Conservation (phyloP, 2,329 filamentous ascomycete species). For the Phaeosphaeriaceae sp. region DNA sequence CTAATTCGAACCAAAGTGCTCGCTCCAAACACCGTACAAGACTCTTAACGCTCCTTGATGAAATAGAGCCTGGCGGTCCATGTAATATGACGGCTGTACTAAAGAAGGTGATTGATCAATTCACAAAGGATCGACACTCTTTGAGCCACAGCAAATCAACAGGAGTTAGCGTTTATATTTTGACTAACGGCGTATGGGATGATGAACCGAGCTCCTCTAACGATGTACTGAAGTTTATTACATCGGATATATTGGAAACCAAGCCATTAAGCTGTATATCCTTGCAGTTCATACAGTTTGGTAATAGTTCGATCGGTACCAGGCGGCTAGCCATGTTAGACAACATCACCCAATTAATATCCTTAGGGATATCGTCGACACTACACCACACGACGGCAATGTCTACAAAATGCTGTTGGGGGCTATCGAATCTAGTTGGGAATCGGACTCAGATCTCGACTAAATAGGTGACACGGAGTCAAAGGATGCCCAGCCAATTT, state of each 20-base stretch:
- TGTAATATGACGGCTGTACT: constrained; percentile 7
- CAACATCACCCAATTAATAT: constrained; percentile 1
- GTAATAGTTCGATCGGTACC: constrained; percentile 12
- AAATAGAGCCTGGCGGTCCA: background rate
- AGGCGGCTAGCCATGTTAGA: constrained; percentile 20
- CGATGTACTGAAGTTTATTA: constrained; percentile 8
- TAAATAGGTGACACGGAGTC: no score
- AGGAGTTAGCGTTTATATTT: constrained; percentile 12
- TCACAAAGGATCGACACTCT: no score
- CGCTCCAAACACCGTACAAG: constrained; percentile 3
- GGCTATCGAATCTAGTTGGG: constrained; percentile 13
- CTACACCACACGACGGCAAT: constrained; percentile 13
- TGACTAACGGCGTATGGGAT: constrained; percentile 29
- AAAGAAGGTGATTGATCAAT: background rate
- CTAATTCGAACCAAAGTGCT: background rate
- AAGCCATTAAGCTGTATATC: constrained; percentile 6
- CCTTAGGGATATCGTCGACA: constrained; percentile 26
- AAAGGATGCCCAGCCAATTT: no score
- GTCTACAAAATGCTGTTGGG: constrained; percentile 29
- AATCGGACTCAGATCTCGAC: background rate
- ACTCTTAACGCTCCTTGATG: constrained; percentile 1
- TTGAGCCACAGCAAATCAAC: background rate
- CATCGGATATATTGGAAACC: background rate
- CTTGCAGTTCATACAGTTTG: constrained; percentile 34
- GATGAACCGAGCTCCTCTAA: constrained; percentile 1